Conservation (phyloP, 345 rosid genomes). For the Eucalyptus tenuipes region DNA sequence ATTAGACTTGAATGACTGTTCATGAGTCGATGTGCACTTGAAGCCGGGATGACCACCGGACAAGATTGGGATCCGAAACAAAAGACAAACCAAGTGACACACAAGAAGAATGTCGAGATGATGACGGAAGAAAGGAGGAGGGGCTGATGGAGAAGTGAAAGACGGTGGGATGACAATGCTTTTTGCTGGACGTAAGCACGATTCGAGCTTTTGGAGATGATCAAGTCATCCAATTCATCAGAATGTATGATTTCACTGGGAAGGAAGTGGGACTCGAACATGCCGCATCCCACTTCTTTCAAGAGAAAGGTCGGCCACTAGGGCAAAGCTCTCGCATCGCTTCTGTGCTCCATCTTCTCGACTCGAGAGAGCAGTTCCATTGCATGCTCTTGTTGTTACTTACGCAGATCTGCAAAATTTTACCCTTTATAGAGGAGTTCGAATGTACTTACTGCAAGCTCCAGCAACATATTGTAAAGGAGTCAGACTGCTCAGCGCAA, state of each 20-base stretch:
- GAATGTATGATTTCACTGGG: background rate
- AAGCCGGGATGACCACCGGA: background rate
- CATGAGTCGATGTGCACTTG: background rate
- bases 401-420: background rate
- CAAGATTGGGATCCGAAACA: background rate
- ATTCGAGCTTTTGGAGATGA: background rate
- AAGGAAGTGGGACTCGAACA: background rate
- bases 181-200: background rate
- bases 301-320: background rate
- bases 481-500: background rate
- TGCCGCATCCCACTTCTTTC: background rate
- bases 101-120: background rate
- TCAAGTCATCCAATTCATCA: background rate
- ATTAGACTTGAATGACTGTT: background rate
- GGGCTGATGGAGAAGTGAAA: background rate
- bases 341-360: background rate
- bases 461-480: background rate
- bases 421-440: background rate
- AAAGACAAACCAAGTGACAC: background rate
- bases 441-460: background rate
- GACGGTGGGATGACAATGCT: background rate
- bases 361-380: background rate
- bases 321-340: background rate
- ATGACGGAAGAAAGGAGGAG: background rate
- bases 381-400: background rate